These are phyloP conservation scores for Cicer arietinum DNA, from an alignment of 306 rosid species.

Conservation along the genomic window DNA sequence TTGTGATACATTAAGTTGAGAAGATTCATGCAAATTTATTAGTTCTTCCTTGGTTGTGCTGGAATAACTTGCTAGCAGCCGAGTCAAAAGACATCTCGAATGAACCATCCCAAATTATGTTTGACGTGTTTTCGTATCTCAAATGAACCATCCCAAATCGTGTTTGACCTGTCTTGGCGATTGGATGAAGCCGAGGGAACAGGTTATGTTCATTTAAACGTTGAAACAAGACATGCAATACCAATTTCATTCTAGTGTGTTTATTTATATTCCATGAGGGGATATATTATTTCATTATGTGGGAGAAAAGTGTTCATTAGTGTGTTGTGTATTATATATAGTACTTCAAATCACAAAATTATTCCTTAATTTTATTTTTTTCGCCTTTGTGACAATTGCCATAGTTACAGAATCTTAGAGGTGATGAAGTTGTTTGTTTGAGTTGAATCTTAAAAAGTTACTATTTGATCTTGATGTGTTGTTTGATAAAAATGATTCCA, in stretches of 20 bases:
- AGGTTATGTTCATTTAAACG: constrained; percentile 21
- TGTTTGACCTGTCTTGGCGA: constrained; percentile 37
- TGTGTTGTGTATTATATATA: constrained; percentile 28
- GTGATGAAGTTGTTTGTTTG: not conserved
- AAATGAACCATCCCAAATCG: constrained; percentile 31
- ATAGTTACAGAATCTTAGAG: not conserved
- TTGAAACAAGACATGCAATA: constrained; percentile 30
- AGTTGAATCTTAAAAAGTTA: no score
- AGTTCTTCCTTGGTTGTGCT: constrained; percentile 39
- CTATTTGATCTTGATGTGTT: no score
- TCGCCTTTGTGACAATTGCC: not conserved
- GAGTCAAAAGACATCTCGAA: constrained; percentile 23
- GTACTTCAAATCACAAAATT: constrained; percentile 17
- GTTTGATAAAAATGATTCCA: no score
- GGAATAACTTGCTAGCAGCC: constrained; percentile 33
- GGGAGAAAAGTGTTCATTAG: no score
- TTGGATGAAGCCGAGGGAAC: constrained; percentile 38
- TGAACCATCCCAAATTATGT: constrained; percentile 28
- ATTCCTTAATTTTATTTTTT: not conserved
- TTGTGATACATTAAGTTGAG: constrained; percentile 21
- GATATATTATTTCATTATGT: constrained; percentile 11
- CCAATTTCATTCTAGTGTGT: constrained; percentile 19
- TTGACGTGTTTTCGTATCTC: constrained; percentile 24
- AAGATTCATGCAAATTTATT: constrained; percentile 42
- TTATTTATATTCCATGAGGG: constrained; percentile 16